Percentiles rank a stretch among this genome's conserved stretches.
These are phyloP conservation scores for Pluteus cervinus DNA, from an alignment of 768 basidiomycete genomes.

Conservation along the genomic window DNA sequence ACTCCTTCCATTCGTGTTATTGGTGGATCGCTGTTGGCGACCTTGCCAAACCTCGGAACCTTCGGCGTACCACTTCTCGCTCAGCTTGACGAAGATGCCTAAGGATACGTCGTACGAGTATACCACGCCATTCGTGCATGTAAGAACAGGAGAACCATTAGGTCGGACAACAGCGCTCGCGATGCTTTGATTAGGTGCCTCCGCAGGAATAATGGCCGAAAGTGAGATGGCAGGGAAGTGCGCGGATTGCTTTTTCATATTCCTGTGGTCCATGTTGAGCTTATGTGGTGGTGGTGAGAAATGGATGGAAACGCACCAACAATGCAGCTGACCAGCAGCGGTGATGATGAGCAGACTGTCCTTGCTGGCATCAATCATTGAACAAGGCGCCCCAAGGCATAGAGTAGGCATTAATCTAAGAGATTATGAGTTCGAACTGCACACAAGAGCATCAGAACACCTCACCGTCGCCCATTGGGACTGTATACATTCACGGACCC, in stretches of 20 bases:
- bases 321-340: constrained; percentile 60
- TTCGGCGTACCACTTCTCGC: constrained; percentile 79
- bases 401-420: constrained; percentile 73
- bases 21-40: constrained; percentile 44
- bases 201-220: constrained; percentile 47
- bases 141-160: constrained; percentile 75
- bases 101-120: constrained; percentile 75
- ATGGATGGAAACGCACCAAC: constrained; percentile 48
- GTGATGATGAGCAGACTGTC: constrained; percentile 70
- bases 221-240: constrained; percentile 65
- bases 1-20: constrained; percentile 36
- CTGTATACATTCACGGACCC: constrained; percentile 83
- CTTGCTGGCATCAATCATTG: constrained; percentile 62
- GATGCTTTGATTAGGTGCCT: constrained; percentile 55
- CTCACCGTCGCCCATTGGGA: constrained; percentile 74
- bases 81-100: constrained; percentile 65
- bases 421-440: constrained; percentile 3
- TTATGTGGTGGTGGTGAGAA: neutral
- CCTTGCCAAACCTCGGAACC: constrained; percentile 83
- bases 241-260: constrained; percentile 61
- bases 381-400: constrained; percentile 62
- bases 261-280: constrained; percentile 38
- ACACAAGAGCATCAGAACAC: too few species aligned
- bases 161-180: constrained; percentile 62
- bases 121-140: constrained; percentile 70